Evolutionary conservation across 2,329 filamentous ascomycete species (phyloP).

Genomic region (Capronia coronata): DNA sequence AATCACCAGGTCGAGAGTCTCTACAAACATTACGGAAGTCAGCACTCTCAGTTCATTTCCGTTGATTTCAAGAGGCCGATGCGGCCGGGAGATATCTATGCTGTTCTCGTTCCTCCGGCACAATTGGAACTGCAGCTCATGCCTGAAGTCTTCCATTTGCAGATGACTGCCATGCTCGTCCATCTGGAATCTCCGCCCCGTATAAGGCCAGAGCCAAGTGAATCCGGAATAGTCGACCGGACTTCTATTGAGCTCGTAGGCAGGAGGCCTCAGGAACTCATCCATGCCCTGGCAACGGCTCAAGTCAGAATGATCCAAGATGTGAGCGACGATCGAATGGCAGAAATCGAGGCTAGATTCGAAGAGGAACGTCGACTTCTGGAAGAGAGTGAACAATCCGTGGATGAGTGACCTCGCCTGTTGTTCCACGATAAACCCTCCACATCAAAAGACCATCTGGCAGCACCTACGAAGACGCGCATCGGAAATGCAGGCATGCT

Average conservation of each 20-base stretch:
- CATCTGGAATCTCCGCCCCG: slow-evolving; percentile 33
- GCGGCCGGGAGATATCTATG: slow-evolving; percentile 56
- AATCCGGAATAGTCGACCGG: not conserved
- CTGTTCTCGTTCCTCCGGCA: slow-evolving; percentile 44
- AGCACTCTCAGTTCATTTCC: slow-evolving; percentile 49
- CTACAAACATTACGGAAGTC: slow-evolving; percentile 33
- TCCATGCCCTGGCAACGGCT: slow-evolving; percentile 18
- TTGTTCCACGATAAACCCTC: too few species aligned
- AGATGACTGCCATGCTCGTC: slow-evolving; percentile 37
- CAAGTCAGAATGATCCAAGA: slow-evolving; percentile 12
- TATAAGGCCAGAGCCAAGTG: slow-evolving; percentile 35
- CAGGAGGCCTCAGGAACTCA: not conserved
- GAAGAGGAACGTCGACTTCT: slow-evolving; percentile 1
- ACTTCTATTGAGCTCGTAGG: not conserved
- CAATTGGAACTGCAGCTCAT: slow-evolving; percentile 6
- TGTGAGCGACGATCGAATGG: slow-evolving; percentile 4
- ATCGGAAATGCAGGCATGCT: too few species aligned
- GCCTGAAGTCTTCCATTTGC: slow-evolving; percentile 9
- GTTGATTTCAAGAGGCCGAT: slow-evolving; percentile 59
- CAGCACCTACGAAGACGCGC: too few species aligned
- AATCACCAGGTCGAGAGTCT: slow-evolving; percentile 34
- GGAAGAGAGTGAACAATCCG: not conserved
- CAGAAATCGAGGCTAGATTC: slow-evolving; percentile 5
- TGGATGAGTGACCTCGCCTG: not conserved
- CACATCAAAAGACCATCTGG: too few species aligned